Percentiles rank a stretch among this genome's conserved stretches.
Conservation (phyloP, 1,139 yeast genomes). For the Kluyveromyces sp. region DNA sequence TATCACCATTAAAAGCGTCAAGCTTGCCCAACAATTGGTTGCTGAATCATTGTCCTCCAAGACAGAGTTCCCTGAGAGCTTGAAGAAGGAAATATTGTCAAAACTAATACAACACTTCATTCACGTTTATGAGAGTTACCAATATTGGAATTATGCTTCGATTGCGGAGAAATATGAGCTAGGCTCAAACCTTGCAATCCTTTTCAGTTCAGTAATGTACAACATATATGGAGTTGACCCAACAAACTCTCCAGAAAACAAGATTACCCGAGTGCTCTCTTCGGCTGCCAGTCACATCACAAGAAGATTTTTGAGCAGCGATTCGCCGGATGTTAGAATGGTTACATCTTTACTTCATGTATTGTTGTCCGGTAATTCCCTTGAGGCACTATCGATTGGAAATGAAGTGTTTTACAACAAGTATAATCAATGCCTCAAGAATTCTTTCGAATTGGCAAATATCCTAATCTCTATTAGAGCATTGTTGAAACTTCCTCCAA, state of each 20-base stretch:
- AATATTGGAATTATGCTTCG: conserved; percentile 57
- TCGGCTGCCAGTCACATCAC: conserved; percentile 44
- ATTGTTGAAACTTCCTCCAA: conserved; percentile 41
- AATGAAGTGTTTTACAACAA: conserved; percentile 15
- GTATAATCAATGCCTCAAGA: conserved; percentile 24
- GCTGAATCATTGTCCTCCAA: conserved; percentile 43
- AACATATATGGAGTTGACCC: conserved; percentile 54
- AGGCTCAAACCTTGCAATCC: conserved; percentile 48
- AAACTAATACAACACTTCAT: conserved; percentile 51
- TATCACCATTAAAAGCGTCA: conserved; percentile 54
- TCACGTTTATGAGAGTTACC: conserved; percentile 65
- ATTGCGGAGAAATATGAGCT: conserved; percentile 54
- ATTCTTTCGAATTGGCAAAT: conserved; percentile 37
- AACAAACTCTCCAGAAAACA: conserved; percentile 32
- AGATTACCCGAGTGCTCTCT: conserved; percentile 44
- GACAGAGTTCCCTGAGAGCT: conserved; percentile 35
- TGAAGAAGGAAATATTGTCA: conserved; percentile 50
- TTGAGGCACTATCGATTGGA: conserved; percentile 2
- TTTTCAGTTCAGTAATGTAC: conserved; percentile 49
- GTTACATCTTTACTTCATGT: conserved; percentile 37
- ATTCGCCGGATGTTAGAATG: conserved; percentile 46
- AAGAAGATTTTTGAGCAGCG: conserved; percentile 49
- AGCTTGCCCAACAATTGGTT: conserved; percentile 47
- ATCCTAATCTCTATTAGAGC: conserved; percentile 50
- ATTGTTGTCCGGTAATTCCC: conserved; percentile 38